phyloP scores from a whole-genome alignment of 2,329 filamentous ascomycete species.

The Mariannaea elegans region DNA sequence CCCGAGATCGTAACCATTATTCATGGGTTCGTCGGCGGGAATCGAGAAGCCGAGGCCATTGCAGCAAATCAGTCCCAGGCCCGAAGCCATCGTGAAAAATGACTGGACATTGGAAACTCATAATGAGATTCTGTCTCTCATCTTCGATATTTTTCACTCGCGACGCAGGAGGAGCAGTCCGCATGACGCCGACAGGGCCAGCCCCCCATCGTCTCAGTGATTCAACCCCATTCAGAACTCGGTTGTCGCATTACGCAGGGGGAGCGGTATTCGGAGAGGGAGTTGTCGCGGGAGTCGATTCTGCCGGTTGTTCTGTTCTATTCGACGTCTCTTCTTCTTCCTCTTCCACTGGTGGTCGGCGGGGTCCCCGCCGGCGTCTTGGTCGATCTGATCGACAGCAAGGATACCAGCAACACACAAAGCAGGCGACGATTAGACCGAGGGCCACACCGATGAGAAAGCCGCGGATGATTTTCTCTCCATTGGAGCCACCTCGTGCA shows the following conservation, averaged over 20 bases:
- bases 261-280: not conserved
- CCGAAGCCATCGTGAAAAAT: too few relatives aligned
- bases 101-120: too few relatives aligned
- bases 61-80: too few relatives aligned
- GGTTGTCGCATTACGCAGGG: not conserved
- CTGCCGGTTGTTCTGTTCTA: not conserved
- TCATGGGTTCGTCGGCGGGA: not conserved
- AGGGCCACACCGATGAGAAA: conserved; percentile 47
- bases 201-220: too few relatives aligned
- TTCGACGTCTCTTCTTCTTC: conserved; percentile 28
- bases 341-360: conserved; percentile 30
- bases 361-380: conserved; percentile 28
- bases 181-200: too few relatives aligned
- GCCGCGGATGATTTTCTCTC: conserved; percentile 45
- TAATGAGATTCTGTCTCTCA: too few relatives aligned
- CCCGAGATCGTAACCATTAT: too few relatives aligned
- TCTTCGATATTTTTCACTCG: too few relatives aligned
- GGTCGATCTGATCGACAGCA: conserved; percentile 36
- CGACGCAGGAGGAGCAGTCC: too few relatives aligned
- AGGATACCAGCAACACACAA: conserved; percentile 47
- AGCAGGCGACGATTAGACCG: conserved; percentile 43
- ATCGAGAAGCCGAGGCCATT: too few relatives aligned
- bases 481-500: conserved; percentile 41
- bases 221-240: too few relatives aligned
- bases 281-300: not conserved